Evolutionary conservation across 1,284 basidiomycete species (phyloP), one percentile per base, ranked within the genome.

Genomic region (Moniliophthora roreri): DNA sequence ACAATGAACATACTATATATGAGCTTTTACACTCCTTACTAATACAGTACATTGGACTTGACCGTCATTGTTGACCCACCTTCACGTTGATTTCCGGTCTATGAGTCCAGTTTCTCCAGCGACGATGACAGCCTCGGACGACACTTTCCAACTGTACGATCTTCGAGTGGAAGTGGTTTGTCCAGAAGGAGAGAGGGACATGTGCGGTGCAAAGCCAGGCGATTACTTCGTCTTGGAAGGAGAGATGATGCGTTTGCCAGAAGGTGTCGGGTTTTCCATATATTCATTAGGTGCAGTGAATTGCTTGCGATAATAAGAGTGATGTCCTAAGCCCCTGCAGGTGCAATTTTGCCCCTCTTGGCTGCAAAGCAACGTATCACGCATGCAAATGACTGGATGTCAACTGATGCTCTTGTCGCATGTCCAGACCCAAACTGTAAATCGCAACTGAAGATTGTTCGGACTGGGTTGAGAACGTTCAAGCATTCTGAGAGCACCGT

Each of bases 371-470:
- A 86, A 57, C 74, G 84, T 1, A 66, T 68, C 18, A 78, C 76
- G 0, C 66, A 81, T 48, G 58, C 69, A 1, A 76, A 80, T 53
- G 85, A 87, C 62, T 87, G 85, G 84, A 85, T 87, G 79, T 70
- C 81, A 3, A 82, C 82, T 1, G 84, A 87, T 58, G 75, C 74
- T 0, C 79, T 84, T 56, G 67, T 87, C 18, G 84, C 82, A 0
- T 86, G 84, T 60, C 84, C 83, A 0, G 84, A 86, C 62, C 83
- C 84, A 1, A 67, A 81, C 54, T 86, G 84, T 64, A 76, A 72
- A 32, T 83, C 82, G 1, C 69, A 71, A n/a, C 60, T 85, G 62
- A 76, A 65, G 55, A 82, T 87, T 26, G 65, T 68, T 4, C 72
- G 82, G 44, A 79, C 73, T 0, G 78, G 76, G 1, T 49, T 77